Evolutionary conservation across 768 basidiomycete species (phyloP), one percentile per base, ranked within the genome.

Genomic region (Kwoniella europaea): DNA sequence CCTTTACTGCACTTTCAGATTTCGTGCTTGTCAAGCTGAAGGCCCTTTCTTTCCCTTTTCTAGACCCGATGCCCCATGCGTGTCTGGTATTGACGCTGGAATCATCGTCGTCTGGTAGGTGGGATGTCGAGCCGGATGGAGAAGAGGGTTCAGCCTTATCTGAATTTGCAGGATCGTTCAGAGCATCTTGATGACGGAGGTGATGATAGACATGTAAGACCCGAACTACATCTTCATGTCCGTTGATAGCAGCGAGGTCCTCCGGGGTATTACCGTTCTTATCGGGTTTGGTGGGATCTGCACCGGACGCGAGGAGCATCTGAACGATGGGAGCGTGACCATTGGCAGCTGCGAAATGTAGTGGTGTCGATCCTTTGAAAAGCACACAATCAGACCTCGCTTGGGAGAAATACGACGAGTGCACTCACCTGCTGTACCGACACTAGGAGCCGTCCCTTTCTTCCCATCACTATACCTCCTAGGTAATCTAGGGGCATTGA

Each of bases 261-360:
- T 93, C 92, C 22, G 96, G 91, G 1, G 92, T 95, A 71, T 93
- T 86, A 4, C 93, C 94, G 84, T 94, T 91, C 82, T 98, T 99
- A 85, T 99, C 96, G 5, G 90, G 82, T 55, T 90, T 88, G 82
- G 91, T 87, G 22, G 94, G 89, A 69, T 89, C 87, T 9, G 96
- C 97, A 59, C 94, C 94, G 72, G 89, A 90, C 18, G 90, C 88
- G 50, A 99, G 89, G 54, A 99, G 89, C 44, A 91, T 88, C 70
- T 86, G 87, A 56, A 94, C 89, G 75, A 94, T 89, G 27, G 86
- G 84, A 41, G 88, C 88, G 84, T 99, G 93, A 3, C 95, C 95
- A 77, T 97, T 94, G 35, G 96, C 94, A 43, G 94, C 91, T 15
- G 97, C 96, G 81, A 98, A 99, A 82, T 99, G 97, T 27, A 98